Evolutionary conservation across 2,329 filamentous ascomycete genomes (phyloP), one percentile per base, ranked within the genome.

Genomic region (Nannizziopsis barbatae): DNA sequence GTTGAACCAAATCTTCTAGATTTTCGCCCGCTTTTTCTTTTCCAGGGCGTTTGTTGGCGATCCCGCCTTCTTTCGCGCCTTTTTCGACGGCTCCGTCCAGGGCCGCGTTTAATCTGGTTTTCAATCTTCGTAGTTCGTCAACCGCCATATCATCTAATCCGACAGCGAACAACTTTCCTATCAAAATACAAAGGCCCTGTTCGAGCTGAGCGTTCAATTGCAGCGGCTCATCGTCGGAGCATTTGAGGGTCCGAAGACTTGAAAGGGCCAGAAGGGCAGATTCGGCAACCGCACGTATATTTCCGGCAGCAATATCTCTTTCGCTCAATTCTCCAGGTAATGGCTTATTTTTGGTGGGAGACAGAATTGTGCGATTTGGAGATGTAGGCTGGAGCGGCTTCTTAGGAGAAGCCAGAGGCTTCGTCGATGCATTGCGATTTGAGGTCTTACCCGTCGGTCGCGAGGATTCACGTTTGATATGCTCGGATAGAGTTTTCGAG

Each of bases 401-500:
- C 27, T 50, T 54, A 30, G 49, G 42, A 1, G 37, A 43, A 1
- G 33, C 31, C 7, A 15, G 17, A 30, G 11, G 17, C 12, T 33
- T 50, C 20, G 32, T 17, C 33, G 14, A 5, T 36, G 38, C 40
- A 22, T 32, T 43, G 18, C 37, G 41, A 17, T 48, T 52, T 20
- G 9, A n/a, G 14, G 8, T 10, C 15, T 41, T 46, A 9, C 17
- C 7, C 33, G 22, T 5, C 8, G 40, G 30, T 31, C 38, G 31
- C 30, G 39, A n/a, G 41, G 36, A 30, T 53, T 50, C 12, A 52
- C 51, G 38, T 38, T 65, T 67, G 11, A 63, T 52, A 15, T 65
- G 63, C 36, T 70, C 67, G 1, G 66, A 67, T 7, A 72, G 60
- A 0, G 64, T 60, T 52, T 69, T 72, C 10, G 71, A 58, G 0